Base-by-base conservation (phyloP, 345 rosid genomes). In the Viola odorata region DNA sequence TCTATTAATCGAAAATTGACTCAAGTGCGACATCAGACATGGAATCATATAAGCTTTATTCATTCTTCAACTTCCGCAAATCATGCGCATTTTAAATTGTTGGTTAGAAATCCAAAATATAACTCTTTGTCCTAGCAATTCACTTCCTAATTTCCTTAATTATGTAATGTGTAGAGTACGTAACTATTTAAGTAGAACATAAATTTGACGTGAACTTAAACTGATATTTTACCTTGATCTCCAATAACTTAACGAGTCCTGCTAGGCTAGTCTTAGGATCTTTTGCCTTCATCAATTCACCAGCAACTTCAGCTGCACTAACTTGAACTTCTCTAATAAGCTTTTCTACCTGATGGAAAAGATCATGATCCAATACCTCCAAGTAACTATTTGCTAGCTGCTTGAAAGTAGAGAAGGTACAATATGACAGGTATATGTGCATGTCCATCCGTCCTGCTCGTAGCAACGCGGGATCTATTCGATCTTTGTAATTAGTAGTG, bases 381-480 rank as follows among this genome's bases (percentile, higher is more conserved):
- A 70, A 61, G 69, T 75, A 75, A 53, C 37, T 79, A 8, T 58
- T 52, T n/a, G 74, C 80, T 2, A 75, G 76, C 63, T 72, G 80
- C 78, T 73, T 79, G 70, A 79, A 73, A 23, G 64, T 67, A 8
- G 80, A 79, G 57, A 62, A 63, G 23, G 83, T 75, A 65, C 83
- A 75, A 12, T 79, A 79, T 1, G 76, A 69, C 23, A 79, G 41
- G 59, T 59, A 37, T 41, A 79, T 68, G 63, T 79, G 83, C 65
- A 57, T 53, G 52, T 79, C 83, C 80, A 79, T 79, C 0, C 76
- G 83, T 0, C 83, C 83, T 0, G 80, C 67, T 67, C 83, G 65
- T n/a, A 76, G 53, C 61, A 79, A 49, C 0, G 85, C 80, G 8
- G 78, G 75, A 39, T 78, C 85, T 2, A 81, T 61, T 10, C 67